Conservation (phyloP, 2,329 filamentous ascomycete species). For the Trichoderma arundinaceum region DNA sequence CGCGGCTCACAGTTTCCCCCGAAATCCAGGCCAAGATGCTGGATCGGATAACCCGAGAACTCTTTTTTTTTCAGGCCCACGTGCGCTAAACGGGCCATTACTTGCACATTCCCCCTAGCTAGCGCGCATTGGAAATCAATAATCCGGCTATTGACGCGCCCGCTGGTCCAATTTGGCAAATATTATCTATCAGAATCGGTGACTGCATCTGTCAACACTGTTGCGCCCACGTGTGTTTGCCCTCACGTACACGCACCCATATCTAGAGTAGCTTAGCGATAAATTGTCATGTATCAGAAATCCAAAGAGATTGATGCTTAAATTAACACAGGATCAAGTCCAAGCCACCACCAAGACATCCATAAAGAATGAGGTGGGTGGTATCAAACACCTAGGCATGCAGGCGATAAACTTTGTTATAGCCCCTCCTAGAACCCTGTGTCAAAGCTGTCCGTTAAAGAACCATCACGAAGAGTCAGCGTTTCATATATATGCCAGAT, state of each 20-base stretch:
- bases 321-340: too few species aligned
- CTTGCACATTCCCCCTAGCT: background rate
- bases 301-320: too few species aligned
- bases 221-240: too few species aligned
- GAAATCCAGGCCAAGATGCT: background rate
- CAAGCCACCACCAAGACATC: background rate
- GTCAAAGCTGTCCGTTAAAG: background rate
- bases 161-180: background rate
- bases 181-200: background rate
- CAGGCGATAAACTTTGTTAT: conserved; percentile 7
- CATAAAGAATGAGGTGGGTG: background rate
- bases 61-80: conserved; percentile 1
- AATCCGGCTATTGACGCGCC: background rate
- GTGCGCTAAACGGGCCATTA: background rate
- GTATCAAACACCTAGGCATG: conserved; percentile 3
- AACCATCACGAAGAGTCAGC: background rate
- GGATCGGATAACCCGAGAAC: background rate
- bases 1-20: background rate
- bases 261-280: too few species aligned
- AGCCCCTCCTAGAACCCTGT: background rate
- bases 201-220: background rate
- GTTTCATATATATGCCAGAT: conserved; percentile 2
- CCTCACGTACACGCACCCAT: too few species aligned
- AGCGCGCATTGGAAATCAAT: conserved; percentile 5
- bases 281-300: too few species aligned